Base-by-base conservation (phyloP, 306 rosid genomes). In the Morella rubra region DNA sequence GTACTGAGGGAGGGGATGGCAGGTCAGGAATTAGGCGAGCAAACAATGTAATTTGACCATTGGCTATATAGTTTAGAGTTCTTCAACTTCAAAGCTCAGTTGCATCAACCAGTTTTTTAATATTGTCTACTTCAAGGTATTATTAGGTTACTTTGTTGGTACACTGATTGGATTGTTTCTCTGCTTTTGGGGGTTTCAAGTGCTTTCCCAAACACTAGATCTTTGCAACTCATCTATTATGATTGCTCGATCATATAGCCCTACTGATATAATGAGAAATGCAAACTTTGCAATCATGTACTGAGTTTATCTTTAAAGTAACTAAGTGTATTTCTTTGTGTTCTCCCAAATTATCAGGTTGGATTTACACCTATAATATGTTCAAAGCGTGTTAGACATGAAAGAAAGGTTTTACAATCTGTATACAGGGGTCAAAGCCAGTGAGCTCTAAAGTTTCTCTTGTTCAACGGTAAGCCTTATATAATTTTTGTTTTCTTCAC, bases 21-120 rank as follows among this genome's bases (percentile, higher is more conserved):
- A 44, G 99, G 99, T 74, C 99, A 96, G 84, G 99, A 96, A 75
- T 85, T 92, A 54, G 98, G 98, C 19, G 99, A 96, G 81, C 99
- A 92, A 80, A 82, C 89, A 0, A 91, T n/a, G n/a, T 96, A 64
- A 74, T 96, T 59, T 92, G 71, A 77, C n/a, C 72, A 24, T 40
- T 55, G 37, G 53, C 4, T 44, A 67, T 62, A 9, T 49, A 12
- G 4, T 80, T 77, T 77, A 44, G 65, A 77, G 70, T 74, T 44
- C 61, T 32, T 58, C 81, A 44, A 9, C 69, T 44, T 42, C 68
- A 41, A 58, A 47, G 69, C 65, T 71, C 79, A 66, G 71, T 72
- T 76, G 86, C 76, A 80, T 81, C 22, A 74, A 54, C 83, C 80
- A 78, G 77, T 86, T 87, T 86, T 84, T 82, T 79, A 77, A 85